Evolutionary conservation across 441 rosid species (phyloP).

Genomic region (Corymbia calophylla): DNA sequence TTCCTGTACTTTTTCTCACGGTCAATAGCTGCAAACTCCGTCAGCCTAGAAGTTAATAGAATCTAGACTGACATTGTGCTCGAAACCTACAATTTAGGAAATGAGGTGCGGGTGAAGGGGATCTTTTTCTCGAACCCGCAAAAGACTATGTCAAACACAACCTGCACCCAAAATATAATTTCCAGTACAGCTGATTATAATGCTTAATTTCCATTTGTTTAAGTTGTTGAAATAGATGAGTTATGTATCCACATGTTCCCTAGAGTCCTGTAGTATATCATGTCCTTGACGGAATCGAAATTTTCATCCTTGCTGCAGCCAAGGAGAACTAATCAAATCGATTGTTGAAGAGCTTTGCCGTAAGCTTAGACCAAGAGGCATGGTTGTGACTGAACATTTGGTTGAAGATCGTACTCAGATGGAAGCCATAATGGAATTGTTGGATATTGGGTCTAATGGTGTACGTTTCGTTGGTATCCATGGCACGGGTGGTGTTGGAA

Average conservation of each 20-base stretch:
- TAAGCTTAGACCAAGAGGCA: neutral
- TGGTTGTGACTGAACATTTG: neutral
- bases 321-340: neutral
- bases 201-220: neutral
- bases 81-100: neutral
- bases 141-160: neutral
- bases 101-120: neutral
- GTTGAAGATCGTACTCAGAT: neutral
- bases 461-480: neutral
- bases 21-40: neutral
- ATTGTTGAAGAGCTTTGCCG: neutral
- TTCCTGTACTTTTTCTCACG: neutral
- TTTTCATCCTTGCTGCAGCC: neutral
- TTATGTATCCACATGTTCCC: neutral
- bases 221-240: accelerated
- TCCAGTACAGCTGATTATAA: neutral
- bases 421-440: neutral
- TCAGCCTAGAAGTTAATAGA: neutral
- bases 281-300: accelerated
- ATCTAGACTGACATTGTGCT: neutral
- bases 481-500: neutral
- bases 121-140: neutral
- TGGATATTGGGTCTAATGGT: accelerated
- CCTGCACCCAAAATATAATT: neutral
- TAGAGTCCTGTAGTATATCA: neutral